phyloP scores from a whole-genome alignment of 805 yeast genomes.

The Blastobotrys muscicola region DNA sequence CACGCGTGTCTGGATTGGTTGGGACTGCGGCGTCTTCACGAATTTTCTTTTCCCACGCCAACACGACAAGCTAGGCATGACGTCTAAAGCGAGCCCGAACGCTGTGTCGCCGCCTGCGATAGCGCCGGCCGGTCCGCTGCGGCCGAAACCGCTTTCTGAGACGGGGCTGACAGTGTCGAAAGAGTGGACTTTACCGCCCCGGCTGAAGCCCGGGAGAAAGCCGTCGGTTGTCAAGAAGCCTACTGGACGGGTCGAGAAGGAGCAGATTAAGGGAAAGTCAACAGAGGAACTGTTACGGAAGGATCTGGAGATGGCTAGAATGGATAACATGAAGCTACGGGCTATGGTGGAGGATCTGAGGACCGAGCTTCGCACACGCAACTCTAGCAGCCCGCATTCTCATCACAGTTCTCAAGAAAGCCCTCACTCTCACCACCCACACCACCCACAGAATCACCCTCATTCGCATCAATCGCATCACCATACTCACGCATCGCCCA shows the following conservation, averaged over 20 bases:
- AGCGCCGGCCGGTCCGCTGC: too few species aligned
- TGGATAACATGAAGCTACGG: conserved; percentile 22
- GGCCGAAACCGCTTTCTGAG: not conserved
- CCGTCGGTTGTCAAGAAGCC: conserved; percentile 7
- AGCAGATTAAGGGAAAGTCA: not conserved
- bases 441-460: not conserved
- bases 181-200: conserved; percentile 66
- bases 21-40: too few species aligned
- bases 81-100: too few species aligned
- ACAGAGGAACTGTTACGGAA: conserved; percentile 1
- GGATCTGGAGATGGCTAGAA: conserved; percentile 4
- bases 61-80: too few species aligned
- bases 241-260: conserved; percentile 6
- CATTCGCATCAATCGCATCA: conserved; percentile 1
- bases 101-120: too few species aligned
- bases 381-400: too few species aligned
- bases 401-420: not conserved
- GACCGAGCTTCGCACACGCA: conserved; percentile 1
- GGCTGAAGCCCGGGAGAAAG: conserved; percentile 52
- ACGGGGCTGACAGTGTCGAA: conserved; percentile 31
- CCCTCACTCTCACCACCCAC: not conserved
- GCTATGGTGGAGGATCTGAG: conserved; percentile 22
- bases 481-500: conserved; percentile 3
- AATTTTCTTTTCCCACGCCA: too few species aligned
- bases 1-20: too few species aligned